These are phyloP conservation scores for Vicia sativa DNA, from an alignment of 306 rosid species.

Conservation along the genomic window DNA sequence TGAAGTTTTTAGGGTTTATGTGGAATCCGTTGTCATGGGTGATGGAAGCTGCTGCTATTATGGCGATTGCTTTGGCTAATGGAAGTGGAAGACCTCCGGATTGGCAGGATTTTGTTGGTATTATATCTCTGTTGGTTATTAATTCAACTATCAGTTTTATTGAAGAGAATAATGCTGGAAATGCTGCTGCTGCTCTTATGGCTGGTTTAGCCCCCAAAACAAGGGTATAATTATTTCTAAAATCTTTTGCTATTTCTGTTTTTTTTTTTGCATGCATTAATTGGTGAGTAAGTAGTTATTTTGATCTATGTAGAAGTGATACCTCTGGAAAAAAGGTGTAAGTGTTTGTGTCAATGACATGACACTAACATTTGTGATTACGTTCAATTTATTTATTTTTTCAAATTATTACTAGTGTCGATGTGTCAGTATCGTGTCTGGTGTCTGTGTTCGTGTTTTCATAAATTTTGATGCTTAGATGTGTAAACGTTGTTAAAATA, in stretches of 20 bases:
- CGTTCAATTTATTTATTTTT: too few species aligned
- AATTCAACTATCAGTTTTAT: conserved; percentile 96
- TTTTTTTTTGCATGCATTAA: background rate
- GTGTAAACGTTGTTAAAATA: too few species aligned
- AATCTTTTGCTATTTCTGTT: background rate
- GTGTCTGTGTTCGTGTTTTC: too few species aligned
- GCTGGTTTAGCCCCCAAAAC: conserved; percentile 99
- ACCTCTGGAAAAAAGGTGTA: too few species aligned
- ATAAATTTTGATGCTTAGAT: too few species aligned
- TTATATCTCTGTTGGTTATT: conserved; percentile 67
- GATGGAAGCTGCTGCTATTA: conserved; percentile 99
- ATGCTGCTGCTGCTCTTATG: conserved; percentile 99
- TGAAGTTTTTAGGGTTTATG: conserved; percentile 97
- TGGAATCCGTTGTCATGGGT: conserved; percentile 99
- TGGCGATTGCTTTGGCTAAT: conserved; percentile 95
- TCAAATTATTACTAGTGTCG: too few species aligned
- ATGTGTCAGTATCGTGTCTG: too few species aligned
- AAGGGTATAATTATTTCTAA: conserved; percentile 52
- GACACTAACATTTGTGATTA: too few species aligned
- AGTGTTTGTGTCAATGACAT: too few species aligned
- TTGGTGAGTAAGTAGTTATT: background rate
- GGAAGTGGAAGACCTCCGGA: conserved; percentile 89
- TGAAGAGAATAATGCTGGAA: conserved; percentile 97
- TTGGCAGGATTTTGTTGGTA: conserved; percentile 98
- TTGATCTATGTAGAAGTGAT: too few species aligned